Base-by-base conservation (phyloP, 305 asterid species). In the Nicotiana rustica region DNA sequence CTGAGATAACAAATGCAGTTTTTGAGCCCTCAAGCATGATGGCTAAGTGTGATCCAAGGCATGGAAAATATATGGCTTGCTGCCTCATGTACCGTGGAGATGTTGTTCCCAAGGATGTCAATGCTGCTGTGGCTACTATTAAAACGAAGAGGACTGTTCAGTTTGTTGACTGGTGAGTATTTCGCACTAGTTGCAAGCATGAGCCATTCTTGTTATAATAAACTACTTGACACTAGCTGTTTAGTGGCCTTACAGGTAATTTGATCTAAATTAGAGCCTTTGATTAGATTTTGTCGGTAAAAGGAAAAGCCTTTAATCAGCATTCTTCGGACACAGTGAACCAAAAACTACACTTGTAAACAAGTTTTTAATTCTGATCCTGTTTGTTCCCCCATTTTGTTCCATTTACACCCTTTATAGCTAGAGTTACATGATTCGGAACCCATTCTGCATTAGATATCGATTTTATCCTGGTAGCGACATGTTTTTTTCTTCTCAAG, bases 61-160 rank as follows among this genome's bases (percentile, higher is more conserved):
- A 91, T 36, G 91, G 92, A 65, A 90, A 90, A 60, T 89, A 89
- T 86, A 90, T 90, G 93, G 94, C 92, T 33, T 91, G 94, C 83
- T 89, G 94, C 81, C 81, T 91, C 88, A 89, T 91, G 94, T 89
- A 87, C 88, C 91, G 93, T 57, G 93, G 93, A 15, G 93, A 90
- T 25, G 92, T 90, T 68, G 93, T 90, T 35, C 93, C 93, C 29
- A 90, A 90, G 87, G 93, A 90, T 85, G 93, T 90, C 62, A 90
- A 90, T 82, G 93, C 92, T 68, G 93, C 92, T 61, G 93, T 90
- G 29, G 90, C 87, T 38, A 86, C 92, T 82, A 90, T 90, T 83
- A 90, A 90, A 82, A 90, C 93, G 0, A 90, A 90, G 79, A 85
- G 93, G 62, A 87, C 92, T 0, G 91, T 90, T 81, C 93, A 90